Conservation (phyloP, 441 rosid genomes). For the Erysimum cheiri region DNA sequence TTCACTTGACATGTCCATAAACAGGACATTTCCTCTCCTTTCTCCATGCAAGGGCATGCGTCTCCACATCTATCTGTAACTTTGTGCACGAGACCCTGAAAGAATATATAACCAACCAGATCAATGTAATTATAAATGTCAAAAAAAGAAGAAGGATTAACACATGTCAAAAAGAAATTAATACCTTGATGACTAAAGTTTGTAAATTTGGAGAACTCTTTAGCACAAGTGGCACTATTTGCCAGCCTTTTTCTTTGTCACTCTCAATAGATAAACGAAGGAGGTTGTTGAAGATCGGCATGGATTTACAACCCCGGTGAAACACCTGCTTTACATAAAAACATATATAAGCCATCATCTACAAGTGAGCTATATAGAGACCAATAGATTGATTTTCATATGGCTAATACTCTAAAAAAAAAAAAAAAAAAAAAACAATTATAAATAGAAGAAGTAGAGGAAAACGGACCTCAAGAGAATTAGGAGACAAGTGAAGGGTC, state of each 20-base stretch:
- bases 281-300: not conserved
- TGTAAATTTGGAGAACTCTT: conserved; percentile 3
- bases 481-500: conserved; percentile 3
- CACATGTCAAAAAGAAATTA: too few species aligned
- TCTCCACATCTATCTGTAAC: not conserved
- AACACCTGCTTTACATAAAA: conserved; percentile 5
- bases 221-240: not conserved
- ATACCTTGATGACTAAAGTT: conserved; percentile 4
- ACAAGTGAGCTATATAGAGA: not conserved
- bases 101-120: not conserved
- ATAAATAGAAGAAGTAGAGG: not conserved
- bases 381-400: too few species aligned
- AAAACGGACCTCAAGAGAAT: conserved; percentile 8
- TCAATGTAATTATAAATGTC: not conserved
- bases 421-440: too few species aligned
- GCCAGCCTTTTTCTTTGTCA: not conserved
- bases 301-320: not conserved
- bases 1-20: conserved; percentile 3
- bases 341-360: not conserved
- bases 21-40: not conserved
- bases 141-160: not conserved
- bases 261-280: not conserved
- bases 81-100: conserved; percentile 13
- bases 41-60: not conserved
- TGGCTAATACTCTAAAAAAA: too few species aligned